Conservation (phyloP, 495 filamentous ascomycete genomes). For the Annulohypoxylon nitens region DNA sequence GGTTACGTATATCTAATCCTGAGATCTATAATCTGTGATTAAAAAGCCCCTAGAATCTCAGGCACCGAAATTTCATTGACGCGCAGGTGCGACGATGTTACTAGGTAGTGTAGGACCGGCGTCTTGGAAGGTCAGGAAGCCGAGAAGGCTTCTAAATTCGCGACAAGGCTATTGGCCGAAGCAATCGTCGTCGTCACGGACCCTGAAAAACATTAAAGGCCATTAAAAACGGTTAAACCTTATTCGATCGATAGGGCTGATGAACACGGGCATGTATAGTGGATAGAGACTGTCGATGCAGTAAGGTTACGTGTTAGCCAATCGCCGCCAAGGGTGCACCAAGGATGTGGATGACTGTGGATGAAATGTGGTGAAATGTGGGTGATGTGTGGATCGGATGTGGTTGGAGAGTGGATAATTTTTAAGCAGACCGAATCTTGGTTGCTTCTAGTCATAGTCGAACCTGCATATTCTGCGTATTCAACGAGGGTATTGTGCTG, state of each 20-base stretch:
- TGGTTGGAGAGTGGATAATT: background rate
- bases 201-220: background rate
- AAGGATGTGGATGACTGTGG: background rate
- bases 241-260: conserved; percentile 46
- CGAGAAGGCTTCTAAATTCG: conserved; percentile 40
- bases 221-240: conserved; percentile 10
- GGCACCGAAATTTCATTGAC: conserved; percentile 49
- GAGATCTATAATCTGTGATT: conserved; percentile 22
- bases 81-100: conserved; percentile 26
- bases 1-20: conserved; percentile 43
- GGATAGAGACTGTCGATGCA: conserved; percentile 14
- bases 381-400: background rate
- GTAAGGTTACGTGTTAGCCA: conserved; percentile 34
- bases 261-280: conserved; percentile 19
- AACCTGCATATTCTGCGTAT: conserved; percentile 18
- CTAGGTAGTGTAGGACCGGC: background rate
- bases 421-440: conserved; percentile 28
- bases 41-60: conserved; percentile 22
- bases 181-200: conserved; percentile 21
- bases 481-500: no score
- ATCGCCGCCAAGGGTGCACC: conserved; percentile 27
- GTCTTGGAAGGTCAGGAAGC: conserved; percentile 3
- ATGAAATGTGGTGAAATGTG: background rate
- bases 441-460: conserved; percentile 14
- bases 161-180: conserved; percentile 30